Evolutionary conservation across 176 grass and related monocot species (phyloP).

Genomic region (Oryza longistaminata): DNA sequence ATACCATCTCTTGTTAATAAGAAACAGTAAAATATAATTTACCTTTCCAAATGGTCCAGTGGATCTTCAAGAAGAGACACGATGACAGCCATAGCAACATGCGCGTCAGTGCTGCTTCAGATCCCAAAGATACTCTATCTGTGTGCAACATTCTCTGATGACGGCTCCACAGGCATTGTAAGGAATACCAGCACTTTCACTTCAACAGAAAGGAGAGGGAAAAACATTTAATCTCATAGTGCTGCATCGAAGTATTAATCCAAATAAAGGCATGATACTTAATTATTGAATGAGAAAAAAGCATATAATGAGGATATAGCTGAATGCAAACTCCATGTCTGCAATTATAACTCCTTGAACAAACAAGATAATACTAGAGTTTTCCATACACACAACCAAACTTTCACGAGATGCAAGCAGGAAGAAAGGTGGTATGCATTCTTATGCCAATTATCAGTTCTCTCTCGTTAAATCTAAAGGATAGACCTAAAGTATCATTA

Average conservation of each 20-base stretch:
- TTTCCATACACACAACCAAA: neutral
- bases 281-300: neutral
- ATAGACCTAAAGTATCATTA: neutral
- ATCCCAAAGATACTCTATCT: constrained; percentile 95
- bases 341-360: neutral
- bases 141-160: constrained; percentile 72
- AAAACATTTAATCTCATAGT: neutral
- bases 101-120: constrained; percentile 66
- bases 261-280: neutral
- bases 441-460: constrained; percentile 4
- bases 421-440: neutral
- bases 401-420: neutral
- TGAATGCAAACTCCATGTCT: neutral
- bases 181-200: constrained; percentile 99
- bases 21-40: constrained; percentile 23
- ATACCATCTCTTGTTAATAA: constrained; percentile 1
- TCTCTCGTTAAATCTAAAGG: neutral
- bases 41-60: constrained; percentile 84
- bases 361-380: neutral
- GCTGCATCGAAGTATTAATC: neutral
- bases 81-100: constrained; percentile 73
- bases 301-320: neutral
- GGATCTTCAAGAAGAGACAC: constrained; percentile 92
- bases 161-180: constrained; percentile 83
- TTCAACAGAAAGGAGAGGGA: constrained; percentile 14